These are phyloP conservation scores for Melampsora medusae DNA, from an alignment of 1,284 basidiomycete genomes.

Conservation along the genomic window DNA sequence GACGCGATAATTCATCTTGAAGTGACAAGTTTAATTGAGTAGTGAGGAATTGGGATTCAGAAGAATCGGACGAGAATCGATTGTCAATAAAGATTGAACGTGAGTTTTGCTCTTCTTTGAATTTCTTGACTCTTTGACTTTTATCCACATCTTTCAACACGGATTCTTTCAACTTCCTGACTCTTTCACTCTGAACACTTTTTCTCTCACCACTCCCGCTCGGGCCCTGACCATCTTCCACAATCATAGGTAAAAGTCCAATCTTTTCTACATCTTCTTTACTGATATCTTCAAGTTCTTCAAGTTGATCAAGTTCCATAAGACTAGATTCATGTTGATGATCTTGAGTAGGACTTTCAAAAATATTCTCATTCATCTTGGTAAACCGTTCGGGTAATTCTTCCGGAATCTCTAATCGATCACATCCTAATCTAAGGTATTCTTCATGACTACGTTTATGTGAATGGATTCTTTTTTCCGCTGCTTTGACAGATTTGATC, in stretches of 20 bases:
- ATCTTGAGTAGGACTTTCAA: background rate
- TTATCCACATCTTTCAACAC: background rate
- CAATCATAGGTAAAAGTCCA: too few species aligned
- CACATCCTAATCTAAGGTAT: background rate
- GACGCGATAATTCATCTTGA: too few species aligned
- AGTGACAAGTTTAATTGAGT: too few species aligned
- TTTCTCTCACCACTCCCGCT: too few species aligned
- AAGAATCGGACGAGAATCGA: too few species aligned
- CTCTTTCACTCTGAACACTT: too few species aligned
- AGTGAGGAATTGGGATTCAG: too few species aligned
- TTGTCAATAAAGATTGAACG: background rate
- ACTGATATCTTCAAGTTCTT: background rate
- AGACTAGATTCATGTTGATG: background rate
- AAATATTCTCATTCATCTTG: background rate
- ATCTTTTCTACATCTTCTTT: background rate
- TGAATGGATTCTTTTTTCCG: background rate
- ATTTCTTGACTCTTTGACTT: background rate
- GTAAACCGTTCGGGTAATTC: background rate
- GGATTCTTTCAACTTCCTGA: too few species aligned
- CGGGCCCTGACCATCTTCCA: too few species aligned
- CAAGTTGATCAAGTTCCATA: background rate
- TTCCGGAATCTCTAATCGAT: background rate
- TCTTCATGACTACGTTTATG: background rate
- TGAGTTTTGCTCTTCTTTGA: background rate
- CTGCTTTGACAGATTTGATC: slow-evolving; percentile 5